These are phyloP conservation scores for Epipyxis sp. DNA, from an alignment of 108 stramenopile species.

Conservation along the genomic window DNA sequence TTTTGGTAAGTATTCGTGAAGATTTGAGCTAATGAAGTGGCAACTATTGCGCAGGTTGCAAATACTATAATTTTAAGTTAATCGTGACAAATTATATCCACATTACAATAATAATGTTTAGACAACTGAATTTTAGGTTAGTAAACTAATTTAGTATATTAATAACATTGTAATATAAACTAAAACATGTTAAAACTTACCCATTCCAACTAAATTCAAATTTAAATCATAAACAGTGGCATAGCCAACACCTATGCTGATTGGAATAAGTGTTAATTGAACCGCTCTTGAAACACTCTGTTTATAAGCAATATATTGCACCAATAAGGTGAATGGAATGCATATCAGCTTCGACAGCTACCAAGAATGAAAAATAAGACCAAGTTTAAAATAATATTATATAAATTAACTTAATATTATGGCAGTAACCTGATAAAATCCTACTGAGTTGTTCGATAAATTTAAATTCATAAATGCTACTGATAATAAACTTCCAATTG, in stretches of 20 bases:
- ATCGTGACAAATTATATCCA: too few species aligned
- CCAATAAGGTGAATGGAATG: conserved; percentile 36
- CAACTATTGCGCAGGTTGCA: conserved; percentile 31
- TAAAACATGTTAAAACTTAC: conserved; percentile 10
- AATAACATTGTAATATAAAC: too few species aligned
- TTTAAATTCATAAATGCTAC: conserved; percentile 47
- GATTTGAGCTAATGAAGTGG: conserved; percentile 35
- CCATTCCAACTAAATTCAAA: conserved; percentile 6
- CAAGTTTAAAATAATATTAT: too few species aligned
- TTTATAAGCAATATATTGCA: conserved; percentile 2
- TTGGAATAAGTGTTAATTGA: conserved; percentile 35
- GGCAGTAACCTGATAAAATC: conserved; percentile 37
- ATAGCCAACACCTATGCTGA: conserved; percentile 32
- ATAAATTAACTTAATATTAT: conserved; percentile 5
- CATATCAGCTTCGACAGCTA: conserved; percentile 44
- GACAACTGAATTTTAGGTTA: too few species aligned
- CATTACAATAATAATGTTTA: too few species aligned
- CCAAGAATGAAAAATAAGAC: too few species aligned
- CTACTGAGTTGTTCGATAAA: conserved; percentile 37
- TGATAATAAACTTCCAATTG: conserved; percentile 29
- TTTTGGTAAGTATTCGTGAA: conserved; percentile 42
- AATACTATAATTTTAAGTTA: conserved; percentile 28
- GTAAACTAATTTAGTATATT: too few species aligned
- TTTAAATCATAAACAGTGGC: conserved; percentile 37
- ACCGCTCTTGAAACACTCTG: not conserved